phyloP scores from a whole-genome alignment of 139 green algal species.

The Penium margaritaceum region DNA sequence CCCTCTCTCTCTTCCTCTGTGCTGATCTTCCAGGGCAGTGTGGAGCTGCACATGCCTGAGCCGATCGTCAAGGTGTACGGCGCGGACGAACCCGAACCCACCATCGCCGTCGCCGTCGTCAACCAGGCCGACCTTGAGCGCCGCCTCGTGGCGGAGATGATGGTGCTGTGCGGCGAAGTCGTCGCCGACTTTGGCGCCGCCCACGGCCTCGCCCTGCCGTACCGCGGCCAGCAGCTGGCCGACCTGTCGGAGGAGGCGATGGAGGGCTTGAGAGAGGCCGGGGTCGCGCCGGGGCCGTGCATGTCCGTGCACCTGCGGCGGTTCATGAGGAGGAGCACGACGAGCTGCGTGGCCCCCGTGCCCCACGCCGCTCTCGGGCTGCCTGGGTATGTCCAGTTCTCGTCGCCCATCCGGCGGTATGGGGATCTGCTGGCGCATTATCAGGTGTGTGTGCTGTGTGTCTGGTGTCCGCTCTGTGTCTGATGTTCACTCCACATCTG shows the following conservation, averaged over 20 bases:
- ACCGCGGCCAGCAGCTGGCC: slow-evolving; percentile 51
- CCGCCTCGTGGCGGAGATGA: slow-evolving; percentile 62
- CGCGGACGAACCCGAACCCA: slow-evolving; percentile 10
- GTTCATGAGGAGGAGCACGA: slow-evolving; percentile 60
- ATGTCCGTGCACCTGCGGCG: slow-evolving; percentile 52
- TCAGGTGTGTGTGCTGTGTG: slow-evolving; percentile 40
- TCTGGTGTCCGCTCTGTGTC: not conserved
- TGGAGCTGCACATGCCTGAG: slow-evolving; percentile 61
- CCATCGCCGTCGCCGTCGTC: not conserved
- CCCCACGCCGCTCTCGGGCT: slow-evolving; percentile 46
- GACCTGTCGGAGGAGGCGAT: slow-evolving; percentile 47
- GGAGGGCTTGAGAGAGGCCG: too few species aligned
- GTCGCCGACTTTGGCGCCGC: slow-evolving; percentile 50
- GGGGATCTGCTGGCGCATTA: slow-evolving; percentile 49
- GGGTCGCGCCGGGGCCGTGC: slow-evolving; percentile 62
- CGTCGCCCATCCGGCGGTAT: slow-evolving; percentile 52
- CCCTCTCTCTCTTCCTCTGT: not conserved
- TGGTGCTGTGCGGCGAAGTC: slow-evolving; percentile 71
- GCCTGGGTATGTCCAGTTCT: slow-evolving; percentile 51
- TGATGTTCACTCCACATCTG: not conserved
- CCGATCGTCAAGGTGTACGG: slow-evolving; percentile 46
- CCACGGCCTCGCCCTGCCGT: slow-evolving; percentile 63
- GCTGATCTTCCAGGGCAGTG: slow-evolving; percentile 40
- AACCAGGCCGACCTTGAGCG: slow-evolving; percentile 1
- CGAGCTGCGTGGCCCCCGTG: slow-evolving; percentile 28